A percentile compares a stretch with the other conserved stretches of the same genome.
Evolutionary conservation across 176 grass and related monocot genomes (phyloP).

Genomic region (Raddia guianensis): DNA sequence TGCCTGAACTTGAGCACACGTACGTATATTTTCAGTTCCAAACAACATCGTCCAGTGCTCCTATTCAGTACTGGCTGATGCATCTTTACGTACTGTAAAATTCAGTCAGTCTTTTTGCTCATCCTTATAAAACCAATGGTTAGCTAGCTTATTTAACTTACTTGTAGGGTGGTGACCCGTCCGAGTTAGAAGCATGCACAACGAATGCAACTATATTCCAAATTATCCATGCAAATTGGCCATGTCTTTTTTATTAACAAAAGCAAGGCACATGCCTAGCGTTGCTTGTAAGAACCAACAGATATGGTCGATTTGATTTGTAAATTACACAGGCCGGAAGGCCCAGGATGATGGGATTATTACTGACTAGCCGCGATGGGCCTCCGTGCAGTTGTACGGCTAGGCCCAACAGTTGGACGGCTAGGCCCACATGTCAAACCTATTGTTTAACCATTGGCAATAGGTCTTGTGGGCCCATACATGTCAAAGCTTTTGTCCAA

Average conservation of each 20-base stretch:
- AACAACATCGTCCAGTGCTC: too few species aligned
- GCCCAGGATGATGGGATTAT: neutral
- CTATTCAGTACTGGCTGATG: too few species aligned
- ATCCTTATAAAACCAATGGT: neutral
- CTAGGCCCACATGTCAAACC: too few species aligned
- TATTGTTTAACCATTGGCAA: too few species aligned
- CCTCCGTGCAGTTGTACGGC: too few species aligned
- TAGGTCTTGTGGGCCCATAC: too few species aligned
- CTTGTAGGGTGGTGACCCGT: neutral
- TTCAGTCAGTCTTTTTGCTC: neutral
- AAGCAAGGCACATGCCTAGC: neutral
- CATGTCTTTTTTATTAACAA: neutral
- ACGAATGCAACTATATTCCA: neutral
- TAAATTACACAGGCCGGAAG: neutral
- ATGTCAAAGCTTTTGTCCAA: too few species aligned
- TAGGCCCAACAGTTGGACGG: too few species aligned
- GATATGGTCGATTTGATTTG: neutral
- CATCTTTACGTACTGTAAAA: neutral
- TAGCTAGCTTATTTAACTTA: neutral
- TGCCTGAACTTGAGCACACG: too few species aligned
- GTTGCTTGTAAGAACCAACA: too few species aligned
- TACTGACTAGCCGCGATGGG: too few species aligned
- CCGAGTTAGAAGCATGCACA: neutral
- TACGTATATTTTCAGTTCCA: too few species aligned
- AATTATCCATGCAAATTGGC: neutral